Evolutionary conservation across 768 basidiomycete species (phyloP).

Genomic region (Phanerodontia chrysosporium): DNA sequence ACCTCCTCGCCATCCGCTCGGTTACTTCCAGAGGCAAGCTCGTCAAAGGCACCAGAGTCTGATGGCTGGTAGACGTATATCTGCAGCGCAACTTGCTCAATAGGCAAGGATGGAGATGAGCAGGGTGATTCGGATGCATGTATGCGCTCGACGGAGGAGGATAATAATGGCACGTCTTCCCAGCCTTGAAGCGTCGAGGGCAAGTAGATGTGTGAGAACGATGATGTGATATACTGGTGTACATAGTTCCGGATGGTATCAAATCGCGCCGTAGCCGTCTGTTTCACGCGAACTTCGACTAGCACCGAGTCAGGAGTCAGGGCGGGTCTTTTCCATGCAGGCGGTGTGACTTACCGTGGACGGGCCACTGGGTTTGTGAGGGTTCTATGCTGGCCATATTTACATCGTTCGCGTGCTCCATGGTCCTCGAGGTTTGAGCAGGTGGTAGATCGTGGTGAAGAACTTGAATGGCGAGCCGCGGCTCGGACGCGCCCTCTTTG

Average conservation of each 20-base stretch:
- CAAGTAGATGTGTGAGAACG: slow-evolving; percentile 63
- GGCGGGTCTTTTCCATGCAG: background rate
- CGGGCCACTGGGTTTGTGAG: slow-evolving; percentile 44
- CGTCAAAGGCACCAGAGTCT: slow-evolving; percentile 63
- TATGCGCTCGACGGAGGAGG: slow-evolving; percentile 73
- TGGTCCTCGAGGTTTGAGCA: background rate
- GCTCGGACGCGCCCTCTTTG: background rate
- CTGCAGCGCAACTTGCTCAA: slow-evolving; percentile 61
- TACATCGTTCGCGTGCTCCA: slow-evolving; percentile 18
- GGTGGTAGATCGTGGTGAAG: background rate
- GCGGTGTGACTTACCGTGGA: slow-evolving; percentile 48
- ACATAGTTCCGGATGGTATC: slow-evolving; percentile 71
- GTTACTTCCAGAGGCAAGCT: slow-evolving; percentile 54
- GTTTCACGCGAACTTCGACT: slow-evolving; percentile 84
- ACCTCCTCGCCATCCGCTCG: slow-evolving; percentile 66
- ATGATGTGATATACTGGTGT: slow-evolving; percentile 46
- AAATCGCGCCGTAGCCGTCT: slow-evolving; percentile 66
- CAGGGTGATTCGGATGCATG: slow-evolving; percentile 66
- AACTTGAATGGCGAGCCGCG: background rate
- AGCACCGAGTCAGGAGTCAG: background rate
- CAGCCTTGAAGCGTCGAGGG: slow-evolving; percentile 75
- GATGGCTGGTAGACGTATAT: slow-evolving; percentile 88
- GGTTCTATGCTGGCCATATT: slow-evolving; percentile 14
- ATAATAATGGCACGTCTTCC: slow-evolving; percentile 70
- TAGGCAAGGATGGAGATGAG: slow-evolving; percentile 41